Base-by-base conservation (phyloP, 768 basidiomycete species). In the Mycena vitilis region DNA sequence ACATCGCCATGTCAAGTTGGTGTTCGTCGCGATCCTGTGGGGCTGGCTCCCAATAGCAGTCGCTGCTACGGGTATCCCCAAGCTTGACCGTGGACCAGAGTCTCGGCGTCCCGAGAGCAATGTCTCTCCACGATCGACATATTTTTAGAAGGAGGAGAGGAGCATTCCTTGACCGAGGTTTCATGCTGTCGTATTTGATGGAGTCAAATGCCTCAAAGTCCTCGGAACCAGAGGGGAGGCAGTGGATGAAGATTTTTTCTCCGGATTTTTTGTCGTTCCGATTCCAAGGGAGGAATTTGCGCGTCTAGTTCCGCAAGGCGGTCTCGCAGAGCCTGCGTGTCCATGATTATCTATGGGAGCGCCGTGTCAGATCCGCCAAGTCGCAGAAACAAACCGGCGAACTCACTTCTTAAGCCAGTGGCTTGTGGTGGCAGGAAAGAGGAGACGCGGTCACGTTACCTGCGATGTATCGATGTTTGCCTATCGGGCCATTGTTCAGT, bases 301-400 rank as follows among this genome's bases (percentile, higher is more conserved):
- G 53, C 53, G 20, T 55, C 53, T 6, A 55, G 53, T 22, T 55
- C 53, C 18, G 53, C 36, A 5, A 55, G 53, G 18, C 53, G 53
- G n/a, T 55, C 53, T 10, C 53, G 53, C 10, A 55, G 40, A 16
- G 40, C 40, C 10, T 16, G 40, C 40, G 40, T 42, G 40, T 30
- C 5, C 30, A 5, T 30, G 30, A 30, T 30, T 30, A 30, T 30
- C 30, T 30, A 30, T 30, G 30, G 30, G 30, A 30, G 5, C 5
- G 30, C 30, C 30, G 30, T 5, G 30, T 30, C 2, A 30, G 30
- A 30, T 30, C 30, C 3, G 30, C 5, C 30, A 30, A 5, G 30
- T 30, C 30, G 30, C 30, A 30, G 30, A 30, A 30, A 30, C 5
- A 30, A 30, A 30, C 30, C 5, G 5, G 30, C 30, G 2, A 30